phyloP scores from a whole-genome alignment of 1,284 basidiomycete species.

The Polyporus tsugae region DNA sequence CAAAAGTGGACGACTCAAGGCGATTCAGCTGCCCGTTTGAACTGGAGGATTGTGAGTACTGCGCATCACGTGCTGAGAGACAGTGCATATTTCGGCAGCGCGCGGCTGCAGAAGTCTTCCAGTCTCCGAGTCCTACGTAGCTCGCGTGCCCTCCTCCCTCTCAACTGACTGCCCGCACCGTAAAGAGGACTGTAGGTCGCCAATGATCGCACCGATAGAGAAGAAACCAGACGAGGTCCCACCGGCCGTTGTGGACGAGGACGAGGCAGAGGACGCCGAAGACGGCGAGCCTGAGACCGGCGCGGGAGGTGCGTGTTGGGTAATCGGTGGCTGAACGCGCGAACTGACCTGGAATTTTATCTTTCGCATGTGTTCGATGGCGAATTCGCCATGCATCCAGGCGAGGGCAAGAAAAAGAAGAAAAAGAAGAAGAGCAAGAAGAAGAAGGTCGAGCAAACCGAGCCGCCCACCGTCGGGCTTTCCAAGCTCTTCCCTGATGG shows the following conservation, averaged over 20 bases:
- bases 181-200: not conserved
- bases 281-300: slow-evolving; percentile 37
- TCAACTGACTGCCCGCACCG: not conserved
- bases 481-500: slow-evolving; percentile 91
- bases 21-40: not conserved
- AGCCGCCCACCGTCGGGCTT: slow-evolving; percentile 92
- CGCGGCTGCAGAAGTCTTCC: not conserved
- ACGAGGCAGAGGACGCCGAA: slow-evolving; percentile 42
- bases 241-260: slow-evolving; percentile 34
- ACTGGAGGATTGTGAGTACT: not conserved
- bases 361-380: not conserved
- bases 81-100: not conserved
- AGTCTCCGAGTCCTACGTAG: not conserved
- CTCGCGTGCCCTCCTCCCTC: not conserved
- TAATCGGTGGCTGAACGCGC: not conserved
- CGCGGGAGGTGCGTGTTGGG: slow-evolving; percentile 30
- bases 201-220: slow-evolving; percentile 29
- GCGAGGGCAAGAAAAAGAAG: slow-evolving; percentile 70
- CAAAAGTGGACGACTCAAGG: not conserved
- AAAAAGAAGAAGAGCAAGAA: slow-evolving; percentile 96
- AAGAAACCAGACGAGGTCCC: slow-evolving; percentile 36
- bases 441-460: slow-evolving; percentile 84
- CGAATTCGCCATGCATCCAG: slow-evolving; percentile 21
- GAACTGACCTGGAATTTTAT: not conserved
- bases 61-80: not conserved